A percentile compares a stretch with the other conserved stretches of the same genome.
These are phyloP conservation scores for Tylopilus rubrobrunneus DNA, from an alignment of 768 basidiomycete genomes.

Conservation along the genomic window DNA sequence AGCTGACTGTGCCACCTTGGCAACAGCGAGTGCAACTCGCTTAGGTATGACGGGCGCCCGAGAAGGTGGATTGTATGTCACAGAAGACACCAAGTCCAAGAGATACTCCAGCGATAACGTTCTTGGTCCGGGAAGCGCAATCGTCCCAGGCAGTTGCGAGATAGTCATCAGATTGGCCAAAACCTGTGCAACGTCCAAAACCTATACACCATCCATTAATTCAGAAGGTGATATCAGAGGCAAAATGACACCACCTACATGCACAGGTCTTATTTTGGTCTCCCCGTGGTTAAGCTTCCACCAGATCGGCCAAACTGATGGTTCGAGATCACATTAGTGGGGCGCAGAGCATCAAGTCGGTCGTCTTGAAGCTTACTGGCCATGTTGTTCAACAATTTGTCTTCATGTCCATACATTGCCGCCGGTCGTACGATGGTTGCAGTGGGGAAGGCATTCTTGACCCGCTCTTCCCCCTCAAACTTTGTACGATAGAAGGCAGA, in stretches of 20 bases:
- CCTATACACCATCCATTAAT: slow-evolving; percentile 42
- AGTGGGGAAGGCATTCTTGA: slow-evolving; percentile 75
- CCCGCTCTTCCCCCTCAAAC: slow-evolving; percentile 83
- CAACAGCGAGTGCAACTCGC: slow-evolving; percentile 56
- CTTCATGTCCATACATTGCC: slow-evolving; percentile 90
- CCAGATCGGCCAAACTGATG: slow-evolving; percentile 77
- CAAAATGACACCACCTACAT: slow-evolving; percentile 52
- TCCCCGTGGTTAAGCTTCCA: slow-evolving; percentile 90
- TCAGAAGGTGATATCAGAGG: slow-evolving; percentile 14
- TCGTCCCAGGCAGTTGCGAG: slow-evolving; percentile 59
- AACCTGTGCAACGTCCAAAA: slow-evolving; percentile 91
- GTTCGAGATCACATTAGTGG: slow-evolving; percentile 8
- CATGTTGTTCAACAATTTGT: slow-evolving; percentile 89
- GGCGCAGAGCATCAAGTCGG: slow-evolving; percentile 4
- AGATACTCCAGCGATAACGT: slow-evolving; percentile 81
- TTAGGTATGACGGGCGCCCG: slow-evolving; percentile 76
- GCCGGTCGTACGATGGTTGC: slow-evolving; percentile 89
- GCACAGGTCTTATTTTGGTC: slow-evolving; percentile 87
- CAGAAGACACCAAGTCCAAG: slow-evolving; percentile 69
- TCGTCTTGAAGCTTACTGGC: slow-evolving; percentile 56
- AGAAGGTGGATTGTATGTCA: slow-evolving; percentile 75
- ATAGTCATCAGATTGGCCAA: slow-evolving; percentile 71
- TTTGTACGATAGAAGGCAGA: slow-evolving; percentile 89
- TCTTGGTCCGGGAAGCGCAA: slow-evolving; percentile 86
- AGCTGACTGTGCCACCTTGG: slow-evolving; percentile 54